Conservation (phyloP, 768 basidiomycete species). For the Postia placenta region DNA sequence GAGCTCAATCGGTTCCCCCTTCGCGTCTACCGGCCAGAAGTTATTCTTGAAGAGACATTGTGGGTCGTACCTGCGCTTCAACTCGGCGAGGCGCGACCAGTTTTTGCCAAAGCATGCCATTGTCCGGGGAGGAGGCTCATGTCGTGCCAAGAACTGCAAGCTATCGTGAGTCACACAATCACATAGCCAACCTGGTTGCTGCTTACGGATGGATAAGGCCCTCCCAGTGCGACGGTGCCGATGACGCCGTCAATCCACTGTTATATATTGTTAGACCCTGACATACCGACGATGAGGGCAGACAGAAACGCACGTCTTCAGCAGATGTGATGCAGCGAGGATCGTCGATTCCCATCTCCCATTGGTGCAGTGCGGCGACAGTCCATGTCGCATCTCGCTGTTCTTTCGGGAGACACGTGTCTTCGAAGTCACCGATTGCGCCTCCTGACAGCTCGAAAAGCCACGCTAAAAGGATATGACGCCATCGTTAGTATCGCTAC, state of each 20-base stretch:
- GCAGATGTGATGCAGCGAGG: constrained; percentile 76
- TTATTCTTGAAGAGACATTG: constrained; percentile 67
- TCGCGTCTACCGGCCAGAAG: constrained; percentile 71
- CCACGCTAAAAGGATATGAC: constrained; percentile 53
- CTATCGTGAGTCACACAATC: no score
- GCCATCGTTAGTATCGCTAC: neutral
- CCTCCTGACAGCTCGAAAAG: constrained; percentile 88
- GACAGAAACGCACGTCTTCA: constrained; percentile 52
- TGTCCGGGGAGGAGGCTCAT: constrained; percentile 56
- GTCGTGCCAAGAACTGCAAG: constrained; percentile 66
- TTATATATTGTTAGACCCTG: neutral
- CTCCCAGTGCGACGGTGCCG: constrained; percentile 66
- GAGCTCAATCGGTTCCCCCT: constrained; percentile 49
- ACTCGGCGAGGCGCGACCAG: constrained; percentile 60
- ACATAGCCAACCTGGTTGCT: constrained; percentile 4
- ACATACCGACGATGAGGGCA: neutral
- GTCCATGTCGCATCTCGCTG: constrained; percentile 82
- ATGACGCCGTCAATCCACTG: constrained; percentile 81
- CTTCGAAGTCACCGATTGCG: constrained; percentile 65
- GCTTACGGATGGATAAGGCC: constrained; percentile 80
- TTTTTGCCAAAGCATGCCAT: constrained; percentile 69
- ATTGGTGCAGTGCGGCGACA: constrained; percentile 87
- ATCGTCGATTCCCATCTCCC: constrained; percentile 82
- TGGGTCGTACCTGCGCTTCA: constrained; percentile 79
- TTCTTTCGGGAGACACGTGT: constrained; percentile 67